Percentiles rank a stretch among this genome's conserved stretches.
These are phyloP conservation scores for Trichopus zeylanicus DNA, from an alignment of 116 monocot genomes.

Conservation along the genomic window DNA sequence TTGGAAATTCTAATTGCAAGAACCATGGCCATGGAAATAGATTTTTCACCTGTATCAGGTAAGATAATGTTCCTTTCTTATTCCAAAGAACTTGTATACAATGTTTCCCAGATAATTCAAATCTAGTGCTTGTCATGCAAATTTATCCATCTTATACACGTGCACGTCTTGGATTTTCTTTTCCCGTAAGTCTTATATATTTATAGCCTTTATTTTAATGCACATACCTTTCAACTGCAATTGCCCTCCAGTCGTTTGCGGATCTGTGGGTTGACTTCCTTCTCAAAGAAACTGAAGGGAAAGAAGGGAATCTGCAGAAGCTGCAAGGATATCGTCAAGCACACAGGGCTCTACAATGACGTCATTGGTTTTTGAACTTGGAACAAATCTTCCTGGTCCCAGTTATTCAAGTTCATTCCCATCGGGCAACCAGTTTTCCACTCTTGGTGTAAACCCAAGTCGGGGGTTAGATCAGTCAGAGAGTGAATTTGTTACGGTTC, in stretches of 20 bases:
- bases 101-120: too few species aligned
- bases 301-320: slow-evolving; percentile 49
- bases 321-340: slow-evolving; percentile 15
- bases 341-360: background rate
- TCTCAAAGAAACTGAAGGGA: slow-evolving; percentile 89
- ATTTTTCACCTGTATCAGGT: too few species aligned
- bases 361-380: background rate
- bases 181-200: too few species aligned
- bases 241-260: slow-evolving; percentile 97
- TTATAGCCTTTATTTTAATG: too few species aligned
- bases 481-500: slow-evolving; percentile 56
- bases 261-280: slow-evolving; percentile 99
- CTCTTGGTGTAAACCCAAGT: slow-evolving; percentile 12
- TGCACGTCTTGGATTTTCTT: too few species aligned
- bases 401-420: slow-evolving; percentile 14
- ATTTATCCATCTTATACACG: too few species aligned
- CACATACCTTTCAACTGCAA: too few species aligned
- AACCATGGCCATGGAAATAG: too few species aligned
- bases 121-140: too few species aligned
- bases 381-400: slow-evolving; percentile 1
- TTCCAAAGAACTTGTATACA: too few species aligned
- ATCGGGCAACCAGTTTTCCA: slow-evolving; percentile 2
- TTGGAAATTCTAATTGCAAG: too few species aligned
- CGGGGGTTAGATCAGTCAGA: slow-evolving; percentile 15
- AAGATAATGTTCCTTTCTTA: too few species aligned